A percentile compares a stretch with the other conserved stretches of the same genome.
phyloP scores from a whole-genome alignment of 2,329 filamentous ascomycete genomes.

The Nemania sp. region DNA sequence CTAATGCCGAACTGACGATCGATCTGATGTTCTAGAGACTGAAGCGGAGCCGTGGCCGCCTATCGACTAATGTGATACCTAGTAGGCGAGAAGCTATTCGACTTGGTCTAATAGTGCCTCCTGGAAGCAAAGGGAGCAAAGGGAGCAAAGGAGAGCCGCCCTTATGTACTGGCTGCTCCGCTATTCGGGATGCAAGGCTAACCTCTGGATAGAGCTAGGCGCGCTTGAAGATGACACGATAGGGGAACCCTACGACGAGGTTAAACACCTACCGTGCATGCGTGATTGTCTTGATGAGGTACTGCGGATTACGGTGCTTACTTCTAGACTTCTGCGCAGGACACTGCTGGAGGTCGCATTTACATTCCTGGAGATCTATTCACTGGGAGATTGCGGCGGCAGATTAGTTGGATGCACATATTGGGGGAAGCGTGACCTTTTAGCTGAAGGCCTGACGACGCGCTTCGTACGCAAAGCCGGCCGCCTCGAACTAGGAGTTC shows the following conservation, averaged over 20 bases:
- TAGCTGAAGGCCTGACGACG: too few relatives aligned
- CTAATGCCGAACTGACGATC: too few relatives aligned
- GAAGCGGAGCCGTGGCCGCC: too few relatives aligned
- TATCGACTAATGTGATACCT: constrained; percentile 58
- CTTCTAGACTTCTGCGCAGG: constrained; percentile 57
- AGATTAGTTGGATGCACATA: too few relatives aligned
- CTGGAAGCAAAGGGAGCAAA: constrained; percentile 64
- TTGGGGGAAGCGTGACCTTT: too few relatives aligned
- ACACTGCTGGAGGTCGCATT: constrained; percentile 59
- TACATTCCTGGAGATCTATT: constrained; percentile 59
- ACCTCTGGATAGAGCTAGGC: constrained; percentile 60
- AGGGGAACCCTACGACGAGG: constrained; percentile 62
- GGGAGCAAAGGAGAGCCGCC: too few relatives aligned
- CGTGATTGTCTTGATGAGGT: constrained; percentile 64
- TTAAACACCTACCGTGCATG: constrained; percentile 64
- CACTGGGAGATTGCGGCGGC: too few relatives aligned
- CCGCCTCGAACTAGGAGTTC: too few relatives aligned
- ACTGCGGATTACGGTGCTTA: constrained; percentile 59
- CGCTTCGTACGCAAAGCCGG: too few relatives aligned
- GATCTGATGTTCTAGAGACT: too few relatives aligned
- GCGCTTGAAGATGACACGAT: constrained; percentile 57
- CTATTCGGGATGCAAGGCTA: constrained; percentile 56
- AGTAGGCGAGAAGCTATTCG: constrained; percentile 66
- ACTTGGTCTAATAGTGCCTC: constrained; percentile 68
- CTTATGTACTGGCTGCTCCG: constrained; percentile 65